These are phyloP conservation scores for Apiospora arundinis DNA, from an alignment of 2,329 filamentous ascomycete species.

Conservation along the genomic window DNA sequence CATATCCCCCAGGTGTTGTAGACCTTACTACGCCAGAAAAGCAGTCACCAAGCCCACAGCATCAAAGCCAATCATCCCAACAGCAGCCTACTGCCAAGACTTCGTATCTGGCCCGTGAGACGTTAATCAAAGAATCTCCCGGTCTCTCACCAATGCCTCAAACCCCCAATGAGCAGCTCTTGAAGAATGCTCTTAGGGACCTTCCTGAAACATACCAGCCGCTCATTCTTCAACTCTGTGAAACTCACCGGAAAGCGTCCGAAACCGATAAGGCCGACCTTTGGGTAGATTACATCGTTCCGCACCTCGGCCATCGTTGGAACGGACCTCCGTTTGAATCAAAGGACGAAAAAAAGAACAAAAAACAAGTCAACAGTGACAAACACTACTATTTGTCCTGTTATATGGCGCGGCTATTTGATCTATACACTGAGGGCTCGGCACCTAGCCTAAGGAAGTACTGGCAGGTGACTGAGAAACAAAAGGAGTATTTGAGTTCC, in stretches of 20 bases:
- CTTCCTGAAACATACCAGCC: neutral
- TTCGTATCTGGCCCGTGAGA: neutral
- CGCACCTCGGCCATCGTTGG: neutral
- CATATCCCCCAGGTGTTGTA: neutral
- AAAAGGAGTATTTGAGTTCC: neutral
- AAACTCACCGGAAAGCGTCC: neutral
- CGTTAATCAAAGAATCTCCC: constrained; percentile 2
- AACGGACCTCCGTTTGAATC: neutral
- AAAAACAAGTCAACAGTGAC: neutral
- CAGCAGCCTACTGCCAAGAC: neutral
- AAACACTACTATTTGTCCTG: constrained; percentile 6
- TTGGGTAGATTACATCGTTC: constrained; percentile 13
- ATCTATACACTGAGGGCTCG: neutral
- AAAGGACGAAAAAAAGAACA: neutral
- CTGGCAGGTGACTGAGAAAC: neutral
- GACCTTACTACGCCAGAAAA: constrained; percentile 5
- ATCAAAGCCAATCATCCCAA: neutral
- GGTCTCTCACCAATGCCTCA: neutral
- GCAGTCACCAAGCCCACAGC: neutral
- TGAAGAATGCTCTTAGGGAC: neutral
- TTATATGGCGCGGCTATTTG: constrained; percentile 12
- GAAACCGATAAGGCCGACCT: neutral
- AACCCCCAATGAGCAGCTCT: neutral
- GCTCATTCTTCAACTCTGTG: neutral
- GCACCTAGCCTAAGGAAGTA: constrained; percentile 4